These are phyloP conservation scores for Suillus occidentalis DNA, from an alignment of 768 basidiomycete species.

Conservation along the genomic window DNA sequence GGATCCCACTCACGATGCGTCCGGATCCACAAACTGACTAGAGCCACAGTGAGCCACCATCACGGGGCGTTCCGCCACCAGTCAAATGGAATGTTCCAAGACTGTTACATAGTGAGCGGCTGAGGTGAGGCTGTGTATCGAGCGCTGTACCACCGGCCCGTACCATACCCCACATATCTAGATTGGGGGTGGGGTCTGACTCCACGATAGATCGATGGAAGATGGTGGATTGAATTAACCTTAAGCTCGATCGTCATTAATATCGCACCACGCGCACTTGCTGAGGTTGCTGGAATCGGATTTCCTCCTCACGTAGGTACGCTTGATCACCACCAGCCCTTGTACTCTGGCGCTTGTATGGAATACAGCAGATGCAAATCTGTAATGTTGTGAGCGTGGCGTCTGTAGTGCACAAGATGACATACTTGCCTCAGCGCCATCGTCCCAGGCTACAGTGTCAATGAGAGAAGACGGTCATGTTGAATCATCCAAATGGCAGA, in stretches of 20 bases:
- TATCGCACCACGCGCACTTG: neutral
- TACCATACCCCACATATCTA: neutral
- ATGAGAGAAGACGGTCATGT: neutral
- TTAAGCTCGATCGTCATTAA: neutral
- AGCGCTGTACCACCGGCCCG: neutral
- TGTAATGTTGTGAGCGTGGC: neutral
- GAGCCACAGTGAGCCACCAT: conserved; percentile 64
- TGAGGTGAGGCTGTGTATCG: neutral
- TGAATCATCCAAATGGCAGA: neutral
- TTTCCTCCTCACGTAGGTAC: neutral
- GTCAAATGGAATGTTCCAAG: neutral
- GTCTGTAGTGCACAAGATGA: neutral
- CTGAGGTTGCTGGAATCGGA: neutral
- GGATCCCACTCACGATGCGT: conserved; percentile 64
- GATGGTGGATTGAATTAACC: neutral
- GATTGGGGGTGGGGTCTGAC: neutral
- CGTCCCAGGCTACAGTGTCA: neutral
- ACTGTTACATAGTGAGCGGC: neutral
- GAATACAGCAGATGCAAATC: neutral
- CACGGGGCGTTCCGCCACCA: conserved; percentile 42
- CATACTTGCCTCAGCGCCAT: neutral
- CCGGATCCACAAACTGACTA: conserved; percentile 60
- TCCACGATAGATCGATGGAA: neutral
- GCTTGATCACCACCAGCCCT: neutral
- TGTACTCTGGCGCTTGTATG: neutral